These are phyloP conservation scores for Talaromyces wortmannii DNA, from an alignment of 495 filamentous ascomycete species.

Conservation along the genomic window DNA sequence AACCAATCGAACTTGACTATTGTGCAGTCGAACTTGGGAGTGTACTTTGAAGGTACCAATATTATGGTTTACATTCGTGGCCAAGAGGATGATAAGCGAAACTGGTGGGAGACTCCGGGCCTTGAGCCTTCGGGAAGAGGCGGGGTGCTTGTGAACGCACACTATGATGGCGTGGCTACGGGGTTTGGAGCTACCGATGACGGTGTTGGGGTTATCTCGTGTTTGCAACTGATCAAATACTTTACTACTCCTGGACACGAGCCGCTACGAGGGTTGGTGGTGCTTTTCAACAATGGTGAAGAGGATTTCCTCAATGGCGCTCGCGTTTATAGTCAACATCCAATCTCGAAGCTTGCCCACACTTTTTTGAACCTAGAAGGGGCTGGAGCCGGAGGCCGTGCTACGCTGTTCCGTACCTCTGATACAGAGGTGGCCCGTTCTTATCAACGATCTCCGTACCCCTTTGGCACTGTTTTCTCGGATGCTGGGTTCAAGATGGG, in stretches of 20 bases:
- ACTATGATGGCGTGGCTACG: conserved; percentile 92
- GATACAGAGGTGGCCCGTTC: conserved; percentile 80
- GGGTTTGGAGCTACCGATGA: conserved; percentile 92
- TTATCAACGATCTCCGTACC: conserved; percentile 63
- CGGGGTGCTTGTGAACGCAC: conserved; percentile 86
- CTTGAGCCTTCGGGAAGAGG: conserved; percentile 51
- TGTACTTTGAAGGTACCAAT: conserved; percentile 90
- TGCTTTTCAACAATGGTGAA: conserved; percentile 91
- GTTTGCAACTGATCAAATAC: conserved; percentile 82
- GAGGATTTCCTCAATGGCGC: conserved; percentile 92
- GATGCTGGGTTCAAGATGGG: conserved; percentile 78
- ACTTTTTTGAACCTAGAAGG: conserved; percentile 94
- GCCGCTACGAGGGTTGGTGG: conserved; percentile 73
- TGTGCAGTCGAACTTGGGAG: conserved; percentile 20
- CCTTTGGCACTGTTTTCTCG: conserved; percentile 76
- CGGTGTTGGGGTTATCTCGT: conserved; percentile 79
- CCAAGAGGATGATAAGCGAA: conserved; percentile 56
- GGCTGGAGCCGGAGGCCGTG: conserved; percentile 86
- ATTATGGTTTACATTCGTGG: conserved; percentile 88
- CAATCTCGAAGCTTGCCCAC: conserved; percentile 66
- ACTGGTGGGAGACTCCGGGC: conserved; percentile 53
- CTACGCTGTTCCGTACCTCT: conserved; percentile 77
- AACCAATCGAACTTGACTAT: conserved; percentile 71
- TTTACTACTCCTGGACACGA: conserved; percentile 73
- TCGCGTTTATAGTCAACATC: conserved; percentile 75